These are phyloP conservation scores for Cytospora piceicola DNA, from an alignment of 2,329 filamentous ascomycete genomes.

Conservation along the genomic window DNA sequence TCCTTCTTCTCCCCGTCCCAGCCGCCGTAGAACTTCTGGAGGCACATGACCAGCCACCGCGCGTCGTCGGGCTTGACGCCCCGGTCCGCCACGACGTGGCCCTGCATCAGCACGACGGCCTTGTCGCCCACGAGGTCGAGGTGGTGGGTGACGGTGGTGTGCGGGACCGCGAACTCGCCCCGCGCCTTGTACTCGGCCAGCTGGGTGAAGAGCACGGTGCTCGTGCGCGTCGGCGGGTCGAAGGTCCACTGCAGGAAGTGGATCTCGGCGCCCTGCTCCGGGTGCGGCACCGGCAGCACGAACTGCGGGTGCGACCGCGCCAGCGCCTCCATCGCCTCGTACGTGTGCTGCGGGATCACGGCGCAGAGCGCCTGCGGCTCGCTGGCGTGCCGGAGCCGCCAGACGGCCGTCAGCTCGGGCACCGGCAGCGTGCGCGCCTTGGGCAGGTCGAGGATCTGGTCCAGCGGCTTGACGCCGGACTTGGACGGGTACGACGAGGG, in stretches of 20 bases:
- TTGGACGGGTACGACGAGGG: slow-evolving; percentile 35
- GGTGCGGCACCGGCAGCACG: slow-evolving; percentile 81
- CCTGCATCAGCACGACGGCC: slow-evolving; percentile 84
- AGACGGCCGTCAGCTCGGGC: slow-evolving; percentile 84
- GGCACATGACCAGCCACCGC: slow-evolving; percentile 87
- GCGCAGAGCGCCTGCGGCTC: slow-evolving; percentile 79
- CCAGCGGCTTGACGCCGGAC: slow-evolving; percentile 50
- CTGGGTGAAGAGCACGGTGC: slow-evolving; percentile 88
- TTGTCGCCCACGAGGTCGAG: slow-evolving; percentile 75
- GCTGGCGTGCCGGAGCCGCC: slow-evolving; percentile 83
- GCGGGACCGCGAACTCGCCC: slow-evolving; percentile 86
- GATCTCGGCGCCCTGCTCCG: slow-evolving; percentile 76
- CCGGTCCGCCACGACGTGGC: slow-evolving; percentile 73
- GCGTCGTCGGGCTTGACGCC: slow-evolving; percentile 81
- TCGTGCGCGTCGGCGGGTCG: slow-evolving; percentile 65
- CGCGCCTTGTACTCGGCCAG: slow-evolving; percentile 90
- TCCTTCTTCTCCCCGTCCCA: slow-evolving; percentile 52
- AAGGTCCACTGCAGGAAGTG: slow-evolving; percentile 98
- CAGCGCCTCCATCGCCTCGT: slow-evolving; percentile 69
- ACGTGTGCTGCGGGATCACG: slow-evolving; percentile 74
- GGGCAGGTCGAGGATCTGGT: slow-evolving; percentile 71
- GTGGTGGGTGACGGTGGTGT: slow-evolving; percentile 94
- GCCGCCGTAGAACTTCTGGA: slow-evolving; percentile 91
- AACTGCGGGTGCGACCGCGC: slow-evolving; percentile 84
- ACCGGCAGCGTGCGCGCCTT: slow-evolving; percentile 74